Conservation (phyloP, 2,329 filamentous ascomycete genomes). For the Lachnellula subtilissima region DNA sequence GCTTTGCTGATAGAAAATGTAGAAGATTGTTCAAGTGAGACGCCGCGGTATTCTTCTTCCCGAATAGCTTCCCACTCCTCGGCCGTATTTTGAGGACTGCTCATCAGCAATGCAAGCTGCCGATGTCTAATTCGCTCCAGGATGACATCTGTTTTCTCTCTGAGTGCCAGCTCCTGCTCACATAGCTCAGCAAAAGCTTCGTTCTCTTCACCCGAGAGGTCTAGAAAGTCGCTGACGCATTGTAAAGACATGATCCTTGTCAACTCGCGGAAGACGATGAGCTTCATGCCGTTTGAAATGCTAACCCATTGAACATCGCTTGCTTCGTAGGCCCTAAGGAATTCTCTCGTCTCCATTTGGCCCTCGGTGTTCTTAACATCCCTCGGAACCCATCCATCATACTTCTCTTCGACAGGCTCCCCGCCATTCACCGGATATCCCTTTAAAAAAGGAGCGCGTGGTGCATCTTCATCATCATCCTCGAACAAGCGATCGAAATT, state of each 20-base stretch:
- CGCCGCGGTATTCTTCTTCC: neutral
- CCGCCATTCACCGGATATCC: neutral
- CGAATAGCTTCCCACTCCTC: neutral
- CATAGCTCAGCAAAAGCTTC: neutral
- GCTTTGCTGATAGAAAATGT: neutral
- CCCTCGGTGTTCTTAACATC: neutral
- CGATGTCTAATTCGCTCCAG: neutral
- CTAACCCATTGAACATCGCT: constrained; percentile 12
- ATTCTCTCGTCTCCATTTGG: neutral
- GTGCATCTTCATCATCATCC: neutral
- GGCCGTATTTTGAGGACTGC: neutral
- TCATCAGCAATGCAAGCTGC: neutral
- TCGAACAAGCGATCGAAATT: neutral
- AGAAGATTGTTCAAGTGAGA: neutral
- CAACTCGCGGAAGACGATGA: constrained; percentile 20
- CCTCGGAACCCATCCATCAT: neutral
- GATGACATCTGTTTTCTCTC: neutral
- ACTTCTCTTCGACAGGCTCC: neutral
- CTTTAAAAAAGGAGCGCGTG: neutral
- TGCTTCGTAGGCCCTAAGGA: neutral
- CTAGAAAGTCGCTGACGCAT: neutral
- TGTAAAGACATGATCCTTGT: constrained; percentile 11
- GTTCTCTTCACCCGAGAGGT: neutral
- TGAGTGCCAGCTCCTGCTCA: neutral
- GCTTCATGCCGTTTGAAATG: constrained; percentile 21